These are phyloP conservation scores for Monilinia aucupariae DNA, from an alignment of 2,329 filamentous ascomycete species.

Conservation along the genomic window DNA sequence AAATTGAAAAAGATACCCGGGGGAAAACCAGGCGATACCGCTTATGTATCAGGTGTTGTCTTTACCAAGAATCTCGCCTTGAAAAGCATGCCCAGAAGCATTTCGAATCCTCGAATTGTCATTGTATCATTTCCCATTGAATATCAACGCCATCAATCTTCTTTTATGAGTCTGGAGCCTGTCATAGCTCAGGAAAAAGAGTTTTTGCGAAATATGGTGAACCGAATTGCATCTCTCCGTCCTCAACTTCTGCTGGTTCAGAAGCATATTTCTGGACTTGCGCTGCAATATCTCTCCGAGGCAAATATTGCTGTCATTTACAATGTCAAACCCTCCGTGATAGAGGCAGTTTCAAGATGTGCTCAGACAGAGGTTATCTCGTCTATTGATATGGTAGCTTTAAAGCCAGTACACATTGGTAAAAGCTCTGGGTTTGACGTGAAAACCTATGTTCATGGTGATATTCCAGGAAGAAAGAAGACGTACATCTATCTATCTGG, in stretches of 20 bases:
- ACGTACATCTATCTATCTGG: constrained; percentile 95
- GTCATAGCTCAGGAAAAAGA: constrained; percentile 96
- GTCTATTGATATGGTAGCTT: constrained; percentile 85
- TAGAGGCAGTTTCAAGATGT: constrained; percentile 89
- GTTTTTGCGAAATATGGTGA: constrained; percentile 85
- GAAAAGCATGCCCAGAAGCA: constrained; percentile 90
- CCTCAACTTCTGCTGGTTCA: constrained; percentile 88
- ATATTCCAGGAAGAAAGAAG: constrained; percentile 70
- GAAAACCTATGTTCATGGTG: constrained; percentile 84
- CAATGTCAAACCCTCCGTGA: constrained; percentile 93
- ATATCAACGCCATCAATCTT: constrained; percentile 84
- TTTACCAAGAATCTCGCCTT: constrained; percentile 96
- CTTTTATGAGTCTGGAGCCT: constrained; percentile 97
- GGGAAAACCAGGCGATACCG: constrained; percentile 81
- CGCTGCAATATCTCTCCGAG: constrained; percentile 79
- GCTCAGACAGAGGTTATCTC: constrained; percentile 90
- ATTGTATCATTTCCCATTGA: constrained; percentile 95
- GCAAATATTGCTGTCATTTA: constrained; percentile 90
- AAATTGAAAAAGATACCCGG: constrained; percentile 96
- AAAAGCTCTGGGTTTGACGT: constrained; percentile 85
- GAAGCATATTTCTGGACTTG: constrained; percentile 85
- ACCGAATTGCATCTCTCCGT: constrained; percentile 77
- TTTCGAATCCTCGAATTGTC: constrained; percentile 77
- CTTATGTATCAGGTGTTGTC: constrained; percentile 94
- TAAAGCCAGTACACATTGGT: constrained; percentile 69